A percentile compares a stretch with the other conserved stretches of the same genome.
Evolutionary conservation across 2,329 filamentous ascomycete species (phyloP).

Genomic region (Rasamsonia emersonii): DNA sequence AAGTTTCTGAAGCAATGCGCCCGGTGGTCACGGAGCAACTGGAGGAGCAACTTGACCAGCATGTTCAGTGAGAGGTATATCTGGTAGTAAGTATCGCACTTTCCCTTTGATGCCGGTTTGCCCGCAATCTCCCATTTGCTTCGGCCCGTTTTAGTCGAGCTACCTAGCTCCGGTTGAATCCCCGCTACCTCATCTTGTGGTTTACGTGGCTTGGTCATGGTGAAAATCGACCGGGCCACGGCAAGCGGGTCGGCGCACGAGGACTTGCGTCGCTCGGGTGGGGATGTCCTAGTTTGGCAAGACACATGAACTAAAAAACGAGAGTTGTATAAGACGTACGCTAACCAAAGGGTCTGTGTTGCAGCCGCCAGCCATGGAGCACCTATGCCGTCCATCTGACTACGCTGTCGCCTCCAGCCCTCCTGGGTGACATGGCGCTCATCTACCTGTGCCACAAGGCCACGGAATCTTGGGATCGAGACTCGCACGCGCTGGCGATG

Average conservation of each 20-base stretch:
- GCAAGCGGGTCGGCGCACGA: slow-evolving; percentile 3
- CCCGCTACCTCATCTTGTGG: slow-evolving; percentile 11
- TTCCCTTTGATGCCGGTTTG: slow-evolving; percentile 10
- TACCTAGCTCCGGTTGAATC: too few species aligned
- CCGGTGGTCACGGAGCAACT: slow-evolving; percentile 93
- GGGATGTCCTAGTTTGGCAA: slow-evolving; percentile 8
- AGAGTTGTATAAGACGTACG: slow-evolving; percentile 6
- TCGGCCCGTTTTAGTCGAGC: slow-evolving; percentile 17
- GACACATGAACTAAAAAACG: slow-evolving; percentile 10
- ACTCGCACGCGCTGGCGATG: slow-evolving; percentile 48
- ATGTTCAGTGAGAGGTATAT: slow-evolving; percentile 75
- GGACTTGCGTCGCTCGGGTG: slow-evolving; percentile 4
- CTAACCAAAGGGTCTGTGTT: slow-evolving; percentile 20
- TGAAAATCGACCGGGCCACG: slow-evolving; percentile 1
- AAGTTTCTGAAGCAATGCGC: slow-evolving; percentile 92
- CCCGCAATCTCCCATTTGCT: slow-evolving; percentile 3
- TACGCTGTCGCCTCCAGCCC: slow-evolving; percentile 81
- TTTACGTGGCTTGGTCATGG: neutral
- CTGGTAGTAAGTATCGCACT: slow-evolving; percentile 61
- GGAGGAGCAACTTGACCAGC: slow-evolving; percentile 92
- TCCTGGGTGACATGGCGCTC: slow-evolving; percentile 66
- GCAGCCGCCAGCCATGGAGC: slow-evolving; percentile 83
- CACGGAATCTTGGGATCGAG: slow-evolving; percentile 51
- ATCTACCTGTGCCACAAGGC: slow-evolving; percentile 62
- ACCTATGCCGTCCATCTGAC: slow-evolving; percentile 88